Conservation (phyloP, 805 yeast species). For the Ogataea siamensis region DNA sequence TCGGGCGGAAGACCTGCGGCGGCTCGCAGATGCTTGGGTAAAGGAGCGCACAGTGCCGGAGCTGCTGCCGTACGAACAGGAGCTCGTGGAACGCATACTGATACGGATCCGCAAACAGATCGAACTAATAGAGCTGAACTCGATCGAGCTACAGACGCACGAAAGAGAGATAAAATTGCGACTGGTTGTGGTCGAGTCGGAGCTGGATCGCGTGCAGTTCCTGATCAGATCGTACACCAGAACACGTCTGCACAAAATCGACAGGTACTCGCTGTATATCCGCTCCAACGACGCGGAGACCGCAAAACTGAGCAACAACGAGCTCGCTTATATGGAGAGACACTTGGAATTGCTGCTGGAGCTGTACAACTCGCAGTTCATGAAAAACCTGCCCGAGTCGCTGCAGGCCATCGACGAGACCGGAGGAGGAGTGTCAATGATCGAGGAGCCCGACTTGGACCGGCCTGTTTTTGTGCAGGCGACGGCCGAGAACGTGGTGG, state of each 20-base stretch:
- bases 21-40: slow-evolving; percentile 66
- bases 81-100: slow-evolving; percentile 56
- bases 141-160: slow-evolving; percentile 68
- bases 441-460: slow-evolving; percentile 72
- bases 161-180: slow-evolving; percentile 71
- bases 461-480: slow-evolving; percentile 75
- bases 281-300: slow-evolving; percentile 40
- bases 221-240: slow-evolving; percentile 79
- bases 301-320: slow-evolving; percentile 54
- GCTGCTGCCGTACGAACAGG: slow-evolving; percentile 68
- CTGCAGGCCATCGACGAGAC: slow-evolving; percentile 76
- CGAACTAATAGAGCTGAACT: slow-evolving; percentile 72
- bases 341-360: slow-evolving; percentile 65
- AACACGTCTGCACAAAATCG: slow-evolving; percentile 73
- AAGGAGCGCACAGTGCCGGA: slow-evolving; percentile 87
- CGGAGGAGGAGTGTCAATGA: slow-evolving; percentile 67
- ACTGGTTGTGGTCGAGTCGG: slow-evolving; percentile 84
- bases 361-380: slow-evolving; percentile 65
- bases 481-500: slow-evolving; percentile 35
- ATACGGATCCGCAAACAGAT: slow-evolving; percentile 64
- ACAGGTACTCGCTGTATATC: slow-evolving; percentile 61
- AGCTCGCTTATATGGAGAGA: slow-evolving; percentile 60
- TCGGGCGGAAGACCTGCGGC: slow-evolving; percentile 39
- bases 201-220: slow-evolving; percentile 82
- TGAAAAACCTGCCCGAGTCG: slow-evolving; percentile 63